Conservation (phyloP, 2,329 filamentous ascomycete species). For the Aspergillus persii region DNA sequence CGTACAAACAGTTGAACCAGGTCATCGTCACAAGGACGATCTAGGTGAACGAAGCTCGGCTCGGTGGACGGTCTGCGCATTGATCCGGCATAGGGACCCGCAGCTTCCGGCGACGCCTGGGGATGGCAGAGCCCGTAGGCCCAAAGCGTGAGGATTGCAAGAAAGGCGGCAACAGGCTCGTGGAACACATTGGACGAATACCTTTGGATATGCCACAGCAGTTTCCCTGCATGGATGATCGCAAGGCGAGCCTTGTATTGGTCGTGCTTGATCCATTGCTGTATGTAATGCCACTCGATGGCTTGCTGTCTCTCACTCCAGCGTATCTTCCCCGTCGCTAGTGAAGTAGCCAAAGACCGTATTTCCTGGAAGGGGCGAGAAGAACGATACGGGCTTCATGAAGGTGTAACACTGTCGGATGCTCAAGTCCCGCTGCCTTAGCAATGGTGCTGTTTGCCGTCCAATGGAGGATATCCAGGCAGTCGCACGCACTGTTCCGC, state of each 20-base stretch:
- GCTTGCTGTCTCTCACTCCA: constrained; percentile 29
- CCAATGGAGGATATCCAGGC: constrained; percentile 59
- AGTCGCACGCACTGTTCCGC: constrained; percentile 45
- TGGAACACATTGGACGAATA: constrained; percentile 50
- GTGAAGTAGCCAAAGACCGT: constrained; percentile 40
- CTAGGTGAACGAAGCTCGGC: constrained; percentile 51
- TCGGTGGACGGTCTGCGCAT: constrained; percentile 23
- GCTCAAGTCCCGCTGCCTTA: constrained; percentile 51
- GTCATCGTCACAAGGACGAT: constrained; percentile 58
- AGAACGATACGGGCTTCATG: constrained; percentile 55
- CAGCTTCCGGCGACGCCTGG: constrained; percentile 32
- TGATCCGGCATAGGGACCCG: not conserved
- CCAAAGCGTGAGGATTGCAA: constrained; percentile 50
- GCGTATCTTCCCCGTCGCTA: constrained; percentile 31
- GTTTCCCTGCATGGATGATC: constrained; percentile 53
- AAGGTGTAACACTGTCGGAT: constrained; percentile 55
- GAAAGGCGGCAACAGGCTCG: constrained; percentile 46
- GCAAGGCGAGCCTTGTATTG: constrained; percentile 58
- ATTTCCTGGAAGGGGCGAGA: constrained; percentile 49
- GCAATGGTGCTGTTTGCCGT: constrained; percentile 54
- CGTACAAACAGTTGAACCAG: constrained; percentile 57
- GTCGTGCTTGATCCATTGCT: constrained; percentile 51
- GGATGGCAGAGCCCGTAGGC: constrained; percentile 42
- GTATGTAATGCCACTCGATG: constrained; percentile 42
- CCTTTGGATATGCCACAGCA: constrained; percentile 53